Conservation (phyloP, 2,329 filamentous ascomycete genomes). For the Colletotrichum sp. region DNA sequence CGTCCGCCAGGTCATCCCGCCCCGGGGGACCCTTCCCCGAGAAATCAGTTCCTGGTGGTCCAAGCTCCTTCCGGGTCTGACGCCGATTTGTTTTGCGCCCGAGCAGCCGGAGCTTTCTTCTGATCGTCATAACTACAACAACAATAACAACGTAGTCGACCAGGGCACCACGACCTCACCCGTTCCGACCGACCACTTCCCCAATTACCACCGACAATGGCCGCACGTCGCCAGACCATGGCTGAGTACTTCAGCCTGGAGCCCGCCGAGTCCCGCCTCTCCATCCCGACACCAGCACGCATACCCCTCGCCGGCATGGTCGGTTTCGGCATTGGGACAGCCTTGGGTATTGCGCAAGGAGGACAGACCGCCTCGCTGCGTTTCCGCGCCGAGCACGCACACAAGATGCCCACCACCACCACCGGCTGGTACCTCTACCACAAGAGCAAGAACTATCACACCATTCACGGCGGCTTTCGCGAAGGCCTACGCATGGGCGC, state of each 20-base stretch:
- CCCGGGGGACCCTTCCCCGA: background rate
- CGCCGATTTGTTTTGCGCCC: background rate
- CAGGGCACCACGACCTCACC: background rate
- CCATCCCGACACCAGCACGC: constrained; percentile 68
- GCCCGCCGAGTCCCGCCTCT: constrained; percentile 51
- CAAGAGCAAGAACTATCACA: constrained; percentile 95
- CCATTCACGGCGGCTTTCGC: constrained; percentile 76
- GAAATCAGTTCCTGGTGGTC: background rate
- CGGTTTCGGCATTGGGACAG: constrained; percentile 72
- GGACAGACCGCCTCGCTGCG: constrained; percentile 77
- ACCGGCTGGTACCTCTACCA: constrained; percentile 98
- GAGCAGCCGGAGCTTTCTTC: background rate
- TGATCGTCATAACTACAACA: background rate
- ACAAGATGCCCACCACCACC: constrained; percentile 83
- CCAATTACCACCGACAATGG: background rate
- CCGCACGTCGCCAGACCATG: background rate
- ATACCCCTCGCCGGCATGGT: constrained; percentile 68
- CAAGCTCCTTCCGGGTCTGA: background rate
- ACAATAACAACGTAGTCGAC: background rate
- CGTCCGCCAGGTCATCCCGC: background rate
- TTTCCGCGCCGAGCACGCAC: constrained; percentile 95
- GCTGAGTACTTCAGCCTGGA: constrained; percentile 32
- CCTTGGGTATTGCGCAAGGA: constrained; percentile 74
- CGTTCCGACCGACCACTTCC: background rate
- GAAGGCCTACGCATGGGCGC: constrained; percentile 80